A percentile compares a stretch with the other conserved stretches of the same genome.
Conservation (phyloP, 202 grass and related monocot species). For the Brachypodium distachyon region DNA sequence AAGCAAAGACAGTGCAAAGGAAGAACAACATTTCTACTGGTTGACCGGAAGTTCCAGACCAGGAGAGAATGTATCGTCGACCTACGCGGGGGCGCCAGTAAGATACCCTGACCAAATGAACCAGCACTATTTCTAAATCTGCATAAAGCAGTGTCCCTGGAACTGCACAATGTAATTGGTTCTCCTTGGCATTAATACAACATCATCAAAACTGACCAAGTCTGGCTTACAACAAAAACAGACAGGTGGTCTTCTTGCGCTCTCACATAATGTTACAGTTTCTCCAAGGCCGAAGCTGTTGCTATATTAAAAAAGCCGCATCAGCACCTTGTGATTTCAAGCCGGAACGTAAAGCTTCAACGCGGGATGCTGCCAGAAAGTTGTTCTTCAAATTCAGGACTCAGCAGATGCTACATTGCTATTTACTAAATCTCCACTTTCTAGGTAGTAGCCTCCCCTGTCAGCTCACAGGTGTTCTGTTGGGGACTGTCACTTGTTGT, state of each 20-base stretch:
- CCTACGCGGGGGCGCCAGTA: too few species aligned
- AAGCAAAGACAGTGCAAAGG: too few species aligned
- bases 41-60: too few species aligned
- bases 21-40: too few species aligned
- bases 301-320: slow-evolving; percentile 42
- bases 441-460: slow-evolving; percentile 5
- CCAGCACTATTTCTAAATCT: not conserved
- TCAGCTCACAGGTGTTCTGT: slow-evolving; percentile 3
- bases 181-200: slow-evolving; percentile 1
- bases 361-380: not conserved
- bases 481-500: slow-evolving; percentile 19
- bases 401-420: slow-evolving; percentile 7
- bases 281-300: slow-evolving; percentile 30
- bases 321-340: slow-evolving; percentile 22
- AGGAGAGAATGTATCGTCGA: too few species aligned
- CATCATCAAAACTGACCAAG: slow-evolving; percentile 14
- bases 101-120: too few species aligned
- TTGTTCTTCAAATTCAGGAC: slow-evolving; percentile 9
- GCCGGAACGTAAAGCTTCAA: not conserved
- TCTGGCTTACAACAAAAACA: slow-evolving; percentile 16
- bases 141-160: not conserved
- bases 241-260: not conserved
- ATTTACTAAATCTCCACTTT: slow-evolving; percentile 20
- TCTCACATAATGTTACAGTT: slow-evolving; percentile 28
- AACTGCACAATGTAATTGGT: not conserved